Evolutionary conservation across 202 grass and related monocot genomes (phyloP).

Genomic region (Carex arenaria): DNA sequence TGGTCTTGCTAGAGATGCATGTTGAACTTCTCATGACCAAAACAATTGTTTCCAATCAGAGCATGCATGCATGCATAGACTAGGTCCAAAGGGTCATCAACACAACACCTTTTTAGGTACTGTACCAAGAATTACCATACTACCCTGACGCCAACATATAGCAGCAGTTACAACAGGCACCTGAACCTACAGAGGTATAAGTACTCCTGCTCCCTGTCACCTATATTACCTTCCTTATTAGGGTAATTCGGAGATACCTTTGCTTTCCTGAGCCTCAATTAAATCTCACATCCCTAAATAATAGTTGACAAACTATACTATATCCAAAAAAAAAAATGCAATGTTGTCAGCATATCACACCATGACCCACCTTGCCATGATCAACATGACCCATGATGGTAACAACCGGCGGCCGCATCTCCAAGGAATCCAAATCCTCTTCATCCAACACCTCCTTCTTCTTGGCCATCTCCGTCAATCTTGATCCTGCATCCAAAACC

Average conservation of each 20-base stretch:
- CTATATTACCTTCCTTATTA: not conserved
- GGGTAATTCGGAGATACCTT: not conserved
- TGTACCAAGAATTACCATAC: not conserved
- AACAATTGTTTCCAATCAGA: not conserved
- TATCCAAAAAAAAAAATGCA: not conserved
- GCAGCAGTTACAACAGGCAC: not conserved
- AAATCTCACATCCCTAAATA: not conserved
- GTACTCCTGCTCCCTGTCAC: not conserved
- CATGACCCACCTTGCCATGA: slow-evolving; percentile 80
- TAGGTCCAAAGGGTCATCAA: not conserved
- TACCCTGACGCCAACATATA: not conserved
- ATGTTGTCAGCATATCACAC: not conserved
- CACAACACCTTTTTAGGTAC: not conserved
- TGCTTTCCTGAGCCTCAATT: not conserved
- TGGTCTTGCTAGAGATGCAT: not conserved
- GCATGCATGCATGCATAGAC: not conserved
- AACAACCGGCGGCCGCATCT: slow-evolving; percentile 79
- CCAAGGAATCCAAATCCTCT: slow-evolving; percentile 78
- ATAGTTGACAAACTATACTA: not conserved
- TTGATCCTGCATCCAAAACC: slow-evolving; percentile 68
- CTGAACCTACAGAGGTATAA: not conserved
- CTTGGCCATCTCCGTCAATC: slow-evolving; percentile 89
- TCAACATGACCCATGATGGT: slow-evolving; percentile 99
- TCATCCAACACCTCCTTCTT: slow-evolving; percentile 88
- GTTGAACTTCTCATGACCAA: not conserved